Evolutionary conservation across 257 asterid species (phyloP).

Genomic region (Solanum tarapatanum): DNA sequence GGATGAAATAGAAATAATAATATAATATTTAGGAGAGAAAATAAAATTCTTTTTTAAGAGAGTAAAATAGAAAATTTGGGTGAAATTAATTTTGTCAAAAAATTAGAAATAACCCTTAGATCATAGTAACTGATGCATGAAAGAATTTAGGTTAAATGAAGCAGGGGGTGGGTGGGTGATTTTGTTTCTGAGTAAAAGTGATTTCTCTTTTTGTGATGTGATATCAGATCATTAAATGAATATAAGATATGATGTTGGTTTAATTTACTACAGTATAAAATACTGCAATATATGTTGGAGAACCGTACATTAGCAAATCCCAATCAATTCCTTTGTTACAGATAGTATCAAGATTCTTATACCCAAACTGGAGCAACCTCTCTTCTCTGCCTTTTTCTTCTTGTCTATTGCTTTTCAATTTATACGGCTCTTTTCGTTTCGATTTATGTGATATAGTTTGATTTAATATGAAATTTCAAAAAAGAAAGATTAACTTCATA

Average conservation of each 20-base stretch:
- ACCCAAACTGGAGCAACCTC: neutral
- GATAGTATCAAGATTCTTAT: neutral
- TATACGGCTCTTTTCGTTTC: neutral
- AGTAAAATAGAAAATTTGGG: too few species aligned
- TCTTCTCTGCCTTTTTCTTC: neutral
- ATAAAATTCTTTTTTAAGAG: too few species aligned
- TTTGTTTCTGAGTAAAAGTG: neutral
- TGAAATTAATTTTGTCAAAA: too few species aligned
- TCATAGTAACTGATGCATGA: too few species aligned
- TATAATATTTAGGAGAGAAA: too few species aligned
- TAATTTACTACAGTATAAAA: neutral
- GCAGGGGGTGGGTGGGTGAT: neutral
- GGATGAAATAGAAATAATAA: too few species aligned
- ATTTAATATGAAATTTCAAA: too few species aligned
- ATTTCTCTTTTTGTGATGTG: neutral
- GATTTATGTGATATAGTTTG: too few species aligned
- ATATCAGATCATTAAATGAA: neutral
- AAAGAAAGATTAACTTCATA: too few species aligned
- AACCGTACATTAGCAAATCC: neutral
- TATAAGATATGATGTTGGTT: neutral
- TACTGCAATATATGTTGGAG: neutral
- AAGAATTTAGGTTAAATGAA: neutral
- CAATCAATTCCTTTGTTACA: neutral
- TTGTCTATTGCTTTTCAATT: neutral
- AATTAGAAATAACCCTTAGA: too few species aligned